A percentile compares a stretch with the other conserved stretches of the same genome.
These are phyloP conservation scores for Schwanniomyces sp. DNA, from an alignment of 805 yeast genomes.

Conservation along the genomic window DNA sequence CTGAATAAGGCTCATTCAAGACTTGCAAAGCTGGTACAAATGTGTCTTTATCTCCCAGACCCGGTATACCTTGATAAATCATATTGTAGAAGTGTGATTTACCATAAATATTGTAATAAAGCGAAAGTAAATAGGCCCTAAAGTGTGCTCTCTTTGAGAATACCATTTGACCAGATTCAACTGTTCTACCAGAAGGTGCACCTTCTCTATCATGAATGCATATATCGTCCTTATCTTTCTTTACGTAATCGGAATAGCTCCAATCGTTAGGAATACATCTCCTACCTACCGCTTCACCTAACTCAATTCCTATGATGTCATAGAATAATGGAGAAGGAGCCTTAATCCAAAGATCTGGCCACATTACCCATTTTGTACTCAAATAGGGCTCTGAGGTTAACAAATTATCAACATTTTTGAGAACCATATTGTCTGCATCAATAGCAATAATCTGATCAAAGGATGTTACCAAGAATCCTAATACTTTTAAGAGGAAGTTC, in stretches of 20 bases:
- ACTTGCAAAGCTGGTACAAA: conserved; percentile 37
- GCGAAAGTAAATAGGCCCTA: conserved; percentile 26
- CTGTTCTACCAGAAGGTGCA: conserved; percentile 25
- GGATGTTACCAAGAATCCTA: conserved; percentile 32
- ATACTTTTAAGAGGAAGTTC: conserved; percentile 28
- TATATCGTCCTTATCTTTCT: conserved; percentile 15
- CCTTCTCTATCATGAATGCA: conserved; percentile 34
- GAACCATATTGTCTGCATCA: conserved; percentile 35
- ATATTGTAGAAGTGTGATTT: conserved; percentile 25
- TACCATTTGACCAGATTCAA: conserved; percentile 38
- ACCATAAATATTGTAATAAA: conserved; percentile 36
- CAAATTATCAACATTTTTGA: conserved; percentile 27
- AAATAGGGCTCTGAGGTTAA: conserved; percentile 23
- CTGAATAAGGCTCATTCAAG: conserved; percentile 32
- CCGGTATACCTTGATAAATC: conserved; percentile 35
- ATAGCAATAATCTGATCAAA: conserved; percentile 32
- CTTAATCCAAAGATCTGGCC: conserved; percentile 40
- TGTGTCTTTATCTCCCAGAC: conserved; percentile 37
- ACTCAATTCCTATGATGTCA: conserved; percentile 27
- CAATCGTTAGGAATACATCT: conserved; percentile 28
- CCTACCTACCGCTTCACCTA: conserved; percentile 29
- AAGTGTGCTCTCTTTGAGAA: conserved; percentile 33
- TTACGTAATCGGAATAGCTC: conserved; percentile 18
- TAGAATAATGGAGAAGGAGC: conserved; percentile 31
- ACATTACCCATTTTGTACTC: conserved; percentile 26